These are phyloP conservation scores for Clarireedia homoeocarpa DNA, from an alignment of 2,329 filamentous ascomycete species.

Conservation along the genomic window DNA sequence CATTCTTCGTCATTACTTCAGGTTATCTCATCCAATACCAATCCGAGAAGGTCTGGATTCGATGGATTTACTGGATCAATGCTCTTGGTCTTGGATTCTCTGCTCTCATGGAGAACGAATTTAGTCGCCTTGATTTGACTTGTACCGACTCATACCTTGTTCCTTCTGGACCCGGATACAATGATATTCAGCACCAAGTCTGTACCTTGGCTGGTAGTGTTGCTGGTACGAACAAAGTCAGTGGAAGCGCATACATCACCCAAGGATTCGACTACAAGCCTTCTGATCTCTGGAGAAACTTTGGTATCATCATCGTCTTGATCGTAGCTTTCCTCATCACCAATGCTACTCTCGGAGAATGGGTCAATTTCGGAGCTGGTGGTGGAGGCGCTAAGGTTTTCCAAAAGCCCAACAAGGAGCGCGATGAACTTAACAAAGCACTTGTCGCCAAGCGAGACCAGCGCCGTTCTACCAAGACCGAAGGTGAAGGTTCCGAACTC, in stretches of 20 bases:
- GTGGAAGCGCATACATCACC: slow-evolving; percentile 61
- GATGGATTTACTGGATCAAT: slow-evolving; percentile 77
- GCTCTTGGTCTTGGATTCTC: slow-evolving; percentile 68
- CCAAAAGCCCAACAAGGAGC: slow-evolving; percentile 60
- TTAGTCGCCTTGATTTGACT: slow-evolving; percentile 57
- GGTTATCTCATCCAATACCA: slow-evolving; percentile 81
- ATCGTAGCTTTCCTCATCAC: slow-evolving; percentile 67
- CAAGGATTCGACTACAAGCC: slow-evolving; percentile 53
- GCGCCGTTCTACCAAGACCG: slow-evolving; percentile 39
- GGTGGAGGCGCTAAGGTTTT: slow-evolving; percentile 78
- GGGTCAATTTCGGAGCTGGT: slow-evolving; percentile 69
- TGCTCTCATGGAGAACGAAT: slow-evolving; percentile 82
- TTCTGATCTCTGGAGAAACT: slow-evolving; percentile 50
- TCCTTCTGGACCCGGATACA: slow-evolving; percentile 62
- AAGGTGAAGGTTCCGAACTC: slow-evolving; percentile 39
- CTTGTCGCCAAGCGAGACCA: slow-evolving; percentile 52
- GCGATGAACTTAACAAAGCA: slow-evolving; percentile 55
- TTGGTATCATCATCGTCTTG: slow-evolving; percentile 61
- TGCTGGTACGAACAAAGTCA: slow-evolving; percentile 49
- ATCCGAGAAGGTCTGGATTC: slow-evolving; percentile 64
- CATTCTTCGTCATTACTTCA: slow-evolving; percentile 71
- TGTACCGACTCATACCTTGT: slow-evolving; percentile 63
- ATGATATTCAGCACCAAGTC: slow-evolving; percentile 65
- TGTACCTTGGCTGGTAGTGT: slow-evolving; percentile 60
- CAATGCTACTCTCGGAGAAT: slow-evolving; percentile 73